phyloP scores from a whole-genome alignment of 805 yeast species.

The Ogataea paradorogensis region DNA sequence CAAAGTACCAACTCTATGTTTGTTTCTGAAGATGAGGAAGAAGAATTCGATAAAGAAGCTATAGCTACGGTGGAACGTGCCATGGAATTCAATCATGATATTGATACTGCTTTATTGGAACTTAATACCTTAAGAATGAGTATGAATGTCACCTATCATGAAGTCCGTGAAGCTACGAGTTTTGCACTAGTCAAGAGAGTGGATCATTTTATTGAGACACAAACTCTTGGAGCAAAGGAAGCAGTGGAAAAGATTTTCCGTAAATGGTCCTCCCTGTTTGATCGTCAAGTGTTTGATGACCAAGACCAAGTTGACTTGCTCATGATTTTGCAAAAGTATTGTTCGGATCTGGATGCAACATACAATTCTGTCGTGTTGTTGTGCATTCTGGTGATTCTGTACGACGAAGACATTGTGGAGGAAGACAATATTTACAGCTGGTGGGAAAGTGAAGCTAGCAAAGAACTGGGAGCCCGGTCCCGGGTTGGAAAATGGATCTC shows the following conservation, averaged over 20 bases:
- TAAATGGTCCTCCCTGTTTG: constrained; percentile 79
- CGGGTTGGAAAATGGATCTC: constrained; percentile 73
- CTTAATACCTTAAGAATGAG: constrained; percentile 95
- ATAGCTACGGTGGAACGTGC: constrained; percentile 90
- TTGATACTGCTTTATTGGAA: constrained; percentile 90
- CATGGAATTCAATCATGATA: constrained; percentile 84
- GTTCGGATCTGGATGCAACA: constrained; percentile 42
- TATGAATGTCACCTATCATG: constrained; percentile 92
- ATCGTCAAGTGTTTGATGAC: constrained; percentile 78
- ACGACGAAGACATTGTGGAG: constrained; percentile 77
- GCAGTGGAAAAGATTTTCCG: constrained; percentile 74
- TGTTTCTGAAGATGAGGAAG: constrained; percentile 45
- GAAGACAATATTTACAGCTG: constrained; percentile 78
- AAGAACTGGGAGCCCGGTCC: constrained; percentile 39
- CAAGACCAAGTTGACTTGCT: constrained; percentile 78
- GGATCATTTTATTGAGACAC: constrained; percentile 71
- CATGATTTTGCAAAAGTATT: constrained; percentile 45
- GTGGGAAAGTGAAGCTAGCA: constrained; percentile 63
- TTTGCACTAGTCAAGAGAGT: constrained; percentile 69
- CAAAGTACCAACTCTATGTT: constrained; percentile 34
- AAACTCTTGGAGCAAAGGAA: constrained; percentile 68
- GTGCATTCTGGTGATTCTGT: constrained; percentile 56
- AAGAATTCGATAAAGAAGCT: constrained; percentile 87
- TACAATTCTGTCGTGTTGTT: constrained; percentile 49
- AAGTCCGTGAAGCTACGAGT: constrained; percentile 80